Evolutionary conservation across 2,329 filamentous ascomycete species (phyloP), one percentile per base, ranked within the genome.

Genomic region (Phaeosphaeriaceae sp.): DNA sequence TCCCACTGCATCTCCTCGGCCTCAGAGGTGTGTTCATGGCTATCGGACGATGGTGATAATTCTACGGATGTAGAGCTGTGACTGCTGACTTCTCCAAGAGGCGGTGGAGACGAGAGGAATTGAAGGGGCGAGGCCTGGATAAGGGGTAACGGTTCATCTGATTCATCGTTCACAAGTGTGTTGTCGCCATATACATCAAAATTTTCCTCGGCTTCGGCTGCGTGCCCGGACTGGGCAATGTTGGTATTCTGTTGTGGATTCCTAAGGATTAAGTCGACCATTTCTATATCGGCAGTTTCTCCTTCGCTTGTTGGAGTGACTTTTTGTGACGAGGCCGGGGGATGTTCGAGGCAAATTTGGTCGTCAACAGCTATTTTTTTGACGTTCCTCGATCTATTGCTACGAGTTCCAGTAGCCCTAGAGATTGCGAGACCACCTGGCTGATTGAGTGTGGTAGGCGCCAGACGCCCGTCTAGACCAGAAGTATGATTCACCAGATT

Each of bases 1-100:
- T 74, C 70, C 76, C 76, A 78, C 23, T 68, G 64, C 29, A 73
- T 58, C 17, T 70, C 71, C 34, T 72, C 67, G 11, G 55, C 51
- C 23, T 64, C 52, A 5, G 61, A 62, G 3, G 56, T 62, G n/a
- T 58, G 54, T 2, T 58, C 48, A 16, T 50, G 42, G 20, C 56
- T 46, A 17, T 61, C 58, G 6, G 56, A 50, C 28, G 56, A 55
- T n/a, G 48, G 50, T 20, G 62, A 56, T 1, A 39, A 34, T 8
- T 56, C 53, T 12, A 58, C 64, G 17, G 67, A 71, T 8, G 58
- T 69, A 2, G 60, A 67, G 47, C 63, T 68, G 34, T 63, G 63
- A 36, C 60, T 63, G 48, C 64, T 69, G 13, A 58, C 49, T 8
- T 64, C 60, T 17, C 46, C 42, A 32, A 45, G 30, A 12, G 46